A percentile compares a stretch with the other conserved stretches of the same genome.
Evolutionary conservation across 2,329 filamentous ascomycete species (phyloP).

Genomic region (Emmonsiellopsis sp.): DNA sequence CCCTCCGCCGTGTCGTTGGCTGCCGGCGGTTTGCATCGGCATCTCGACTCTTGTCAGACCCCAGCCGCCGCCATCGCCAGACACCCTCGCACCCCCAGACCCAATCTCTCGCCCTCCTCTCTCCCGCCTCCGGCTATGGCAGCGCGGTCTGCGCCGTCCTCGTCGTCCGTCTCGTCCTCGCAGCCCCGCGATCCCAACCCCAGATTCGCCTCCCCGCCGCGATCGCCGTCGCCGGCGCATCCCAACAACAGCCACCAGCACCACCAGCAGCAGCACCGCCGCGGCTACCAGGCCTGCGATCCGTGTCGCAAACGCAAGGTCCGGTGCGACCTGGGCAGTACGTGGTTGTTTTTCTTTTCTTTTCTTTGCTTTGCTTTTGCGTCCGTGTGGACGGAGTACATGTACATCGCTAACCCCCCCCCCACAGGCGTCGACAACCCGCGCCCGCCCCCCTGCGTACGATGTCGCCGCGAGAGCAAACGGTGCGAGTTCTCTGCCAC

Average conservation of each 20-base stretch:
- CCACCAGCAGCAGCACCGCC: conserved; percentile 28
- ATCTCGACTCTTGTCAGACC: not conserved
- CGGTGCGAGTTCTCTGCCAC: conserved; percentile 96
- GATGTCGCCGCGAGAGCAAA: conserved; percentile 90
- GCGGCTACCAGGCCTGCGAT: conserved; percentile 41
- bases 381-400: not conserved
- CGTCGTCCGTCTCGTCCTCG: not conserved
- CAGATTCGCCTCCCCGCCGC: conserved; percentile 18
- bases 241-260: too few species aligned
- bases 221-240: conserved; percentile 22
- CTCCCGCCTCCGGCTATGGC: not conserved
- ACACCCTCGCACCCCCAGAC: not conserved
- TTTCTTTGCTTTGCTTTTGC: not conserved
- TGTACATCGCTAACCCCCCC: not conserved
- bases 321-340: conserved; percentile 40
- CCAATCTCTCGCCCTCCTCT: not conserved
- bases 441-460: conserved; percentile 83
- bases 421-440: conserved; percentile 68
- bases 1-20: not conserved
- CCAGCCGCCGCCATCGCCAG: not conserved
- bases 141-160: not conserved
- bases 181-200: conserved; percentile 13
- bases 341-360: conserved; percentile 10
- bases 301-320: conserved; percentile 41
- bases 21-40: conserved; percentile 2